Evolutionary conservation across 495 filamentous ascomycete species (phyloP).

Genomic region (Beverwykella pulmonaria): DNA sequence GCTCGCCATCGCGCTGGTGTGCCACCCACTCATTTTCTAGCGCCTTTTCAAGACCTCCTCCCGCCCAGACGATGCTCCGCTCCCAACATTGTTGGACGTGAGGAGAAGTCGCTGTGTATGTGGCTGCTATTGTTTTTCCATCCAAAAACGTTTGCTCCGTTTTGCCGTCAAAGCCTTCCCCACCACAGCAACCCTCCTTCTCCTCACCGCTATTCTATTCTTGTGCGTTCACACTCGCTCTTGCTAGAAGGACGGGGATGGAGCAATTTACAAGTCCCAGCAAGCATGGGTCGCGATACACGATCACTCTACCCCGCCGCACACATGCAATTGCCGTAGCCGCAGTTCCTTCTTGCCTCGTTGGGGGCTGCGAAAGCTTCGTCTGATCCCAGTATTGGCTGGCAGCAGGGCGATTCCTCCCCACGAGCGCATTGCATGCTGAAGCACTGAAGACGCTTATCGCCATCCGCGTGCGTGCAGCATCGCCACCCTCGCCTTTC

Average conservation of each 20-base stretch:
- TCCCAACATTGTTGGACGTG: neutral
- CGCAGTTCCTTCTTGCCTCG: neutral
- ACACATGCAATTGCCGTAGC: neutral
- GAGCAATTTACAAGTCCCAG: slow-evolving; percentile 29
- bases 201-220: slow-evolving; percentile 40
- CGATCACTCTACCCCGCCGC: slow-evolving; percentile 28
- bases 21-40: slow-evolving; percentile 32
- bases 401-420: neutral
- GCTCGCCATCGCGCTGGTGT: slow-evolving; percentile 15
- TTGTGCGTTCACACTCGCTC: slow-evolving; percentile 14
- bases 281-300: slow-evolving; percentile 33
- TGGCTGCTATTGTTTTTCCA: neutral
- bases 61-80: neutral
- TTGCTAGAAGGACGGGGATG: slow-evolving; percentile 19
- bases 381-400: neutral
- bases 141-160: slow-evolving; percentile 15
- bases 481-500: slow-evolving; percentile 9
- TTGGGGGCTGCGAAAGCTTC: slow-evolving; percentile 16
- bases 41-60: neutral
- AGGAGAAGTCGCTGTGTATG: neutral
- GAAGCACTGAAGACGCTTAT: slow-evolving; percentile 11
- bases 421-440: neutral
- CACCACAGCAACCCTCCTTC: neutral
- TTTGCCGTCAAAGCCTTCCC: slow-evolving; percentile 19
- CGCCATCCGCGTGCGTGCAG: slow-evolving; percentile 20